Percentiles rank a stretch among this genome's conserved stretches.
Conservation (phyloP, 2,329 filamentous ascomycete genomes). For the Aspergillus spinulosporus region DNA sequence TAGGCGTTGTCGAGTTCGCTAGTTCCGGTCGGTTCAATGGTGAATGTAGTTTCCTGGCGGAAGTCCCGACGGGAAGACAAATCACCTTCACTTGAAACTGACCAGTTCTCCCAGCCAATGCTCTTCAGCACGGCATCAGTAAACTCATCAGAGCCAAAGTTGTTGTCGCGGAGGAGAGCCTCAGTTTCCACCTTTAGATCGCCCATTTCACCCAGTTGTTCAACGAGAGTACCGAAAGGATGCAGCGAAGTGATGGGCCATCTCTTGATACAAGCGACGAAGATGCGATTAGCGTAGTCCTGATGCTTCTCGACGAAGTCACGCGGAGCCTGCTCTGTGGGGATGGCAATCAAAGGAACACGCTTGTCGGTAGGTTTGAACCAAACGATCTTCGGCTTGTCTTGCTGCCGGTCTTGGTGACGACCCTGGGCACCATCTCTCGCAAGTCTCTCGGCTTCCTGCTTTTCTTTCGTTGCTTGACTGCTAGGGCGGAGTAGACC, state of each 20-base stretch:
- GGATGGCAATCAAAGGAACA: constrained; percentile 95
- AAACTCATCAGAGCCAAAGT: constrained; percentile 96
- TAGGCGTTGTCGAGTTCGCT: constrained; percentile 89
- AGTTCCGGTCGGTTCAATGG: constrained; percentile 84
- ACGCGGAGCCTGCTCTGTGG: constrained; percentile 93
- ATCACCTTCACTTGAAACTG: constrained; percentile 78
- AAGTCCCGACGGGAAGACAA: constrained; percentile 82
- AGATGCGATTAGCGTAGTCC: constrained; percentile 95
- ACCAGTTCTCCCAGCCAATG: constrained; percentile 90
- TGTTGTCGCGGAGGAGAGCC: constrained; percentile 94
- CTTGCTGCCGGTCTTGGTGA: constrained; percentile 78
- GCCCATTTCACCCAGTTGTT: constrained; percentile 95
- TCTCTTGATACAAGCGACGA: constrained; percentile 97
- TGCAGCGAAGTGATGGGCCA: constrained; percentile 99
- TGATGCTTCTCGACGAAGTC: constrained; percentile 99
- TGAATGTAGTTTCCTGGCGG: constrained; percentile 84
- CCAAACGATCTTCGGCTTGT: constrained; percentile 99
- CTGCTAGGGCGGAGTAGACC: constrained; percentile 93
- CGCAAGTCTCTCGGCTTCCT: constrained; percentile 91
- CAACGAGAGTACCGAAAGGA: constrained; percentile 94
- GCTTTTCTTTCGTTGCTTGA: constrained; percentile 98
- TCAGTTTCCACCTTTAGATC: constrained; percentile 97
- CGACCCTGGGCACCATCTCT: constrained; percentile 75
- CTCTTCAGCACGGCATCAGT: constrained; percentile 94
- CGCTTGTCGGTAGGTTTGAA: constrained; percentile 99